Evolutionary conservation across 2,329 filamentous ascomycete genomes (phyloP), one percentile per base, ranked within the genome.

Genomic region (Aspergillus sp.): DNA sequence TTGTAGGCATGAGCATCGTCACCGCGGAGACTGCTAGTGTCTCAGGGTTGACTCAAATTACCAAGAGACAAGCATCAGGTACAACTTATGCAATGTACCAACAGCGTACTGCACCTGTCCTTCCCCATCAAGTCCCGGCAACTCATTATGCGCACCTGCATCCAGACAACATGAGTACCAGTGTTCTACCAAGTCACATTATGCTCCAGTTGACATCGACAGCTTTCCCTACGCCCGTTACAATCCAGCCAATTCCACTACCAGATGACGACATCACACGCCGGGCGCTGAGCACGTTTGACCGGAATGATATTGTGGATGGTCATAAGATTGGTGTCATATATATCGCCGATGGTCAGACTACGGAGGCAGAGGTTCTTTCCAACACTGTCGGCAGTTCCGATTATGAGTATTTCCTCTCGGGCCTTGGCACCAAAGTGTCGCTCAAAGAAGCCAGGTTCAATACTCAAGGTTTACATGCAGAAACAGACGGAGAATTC

Each of bases 281-380:
- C 39, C 86, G 93, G 64, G 89, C 91, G 0, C 87, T 99, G 40
- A 84, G 84, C 39, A 81, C 86, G 12, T 96, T 99, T 72, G 95
- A 99, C 73, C 86, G 88, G 33, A 96, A 86, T 63, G 89, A 93
- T 39, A 93, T 91, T 8, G 88, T 99, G 4, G 95, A 99, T 73
- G 92, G 92, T 6, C 92, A 98, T 80, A 97, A 96, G 75, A 89
- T 96, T 42, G 95, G 95, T 15, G 89, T 99, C 20, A 87, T 99
- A 41, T 99, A 97, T 73, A 89, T 98, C 62, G 92, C 89, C 54
- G 88, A 96, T 66, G 89, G 89, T 6, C 95, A 99, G 75, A 91
- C 85, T 0, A 77, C 87, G 1, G 95, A 98, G 73, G 79, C 82
- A 0, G 91, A 96, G 56, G 96, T 98, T 37, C 82, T 99, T 27